Conservation (phyloP, 768 basidiomycete genomes). For the Gymnopilus junonius region DNA sequence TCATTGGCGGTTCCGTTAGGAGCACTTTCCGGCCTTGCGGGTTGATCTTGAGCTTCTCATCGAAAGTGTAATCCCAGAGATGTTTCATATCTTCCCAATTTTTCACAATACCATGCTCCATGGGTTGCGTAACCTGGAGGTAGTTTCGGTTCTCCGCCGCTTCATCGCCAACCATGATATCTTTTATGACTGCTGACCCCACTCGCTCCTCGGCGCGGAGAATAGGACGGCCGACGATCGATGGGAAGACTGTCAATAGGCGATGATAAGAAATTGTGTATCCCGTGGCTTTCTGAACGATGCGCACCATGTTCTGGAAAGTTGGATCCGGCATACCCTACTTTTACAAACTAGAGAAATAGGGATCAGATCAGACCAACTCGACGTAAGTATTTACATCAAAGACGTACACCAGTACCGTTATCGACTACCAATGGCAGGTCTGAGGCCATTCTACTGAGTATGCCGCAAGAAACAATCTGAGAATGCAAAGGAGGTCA, state of each 20-base stretch:
- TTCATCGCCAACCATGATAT: constrained; percentile 98
- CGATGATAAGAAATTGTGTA: neutral
- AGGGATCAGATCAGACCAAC: constrained; percentile 5
- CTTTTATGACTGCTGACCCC: constrained; percentile 84
- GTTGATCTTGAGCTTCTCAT: constrained; percentile 92
- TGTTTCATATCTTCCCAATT: constrained; percentile 99
- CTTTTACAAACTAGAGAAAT: constrained; percentile 78
- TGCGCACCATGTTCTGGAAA: constrained; percentile 89
- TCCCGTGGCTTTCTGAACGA: neutral
- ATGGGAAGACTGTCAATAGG: constrained; percentile 79
- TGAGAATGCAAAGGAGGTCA: neutral
- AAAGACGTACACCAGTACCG: constrained; percentile 76
- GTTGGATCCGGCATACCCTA: constrained; percentile 90
- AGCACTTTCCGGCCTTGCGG: constrained; percentile 87
- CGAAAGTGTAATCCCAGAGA: constrained; percentile 98
- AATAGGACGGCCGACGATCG: constrained; percentile 96
- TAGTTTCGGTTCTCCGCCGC: constrained; percentile 93
- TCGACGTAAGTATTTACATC: neutral
- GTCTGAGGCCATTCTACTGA: constrained; percentile 46
- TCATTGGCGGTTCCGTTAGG: constrained; percentile 99
- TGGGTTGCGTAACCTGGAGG: constrained; percentile 95
- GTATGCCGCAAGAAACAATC: constrained; percentile 21
- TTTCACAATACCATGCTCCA: constrained; percentile 98
- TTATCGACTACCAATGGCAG: constrained; percentile 83
- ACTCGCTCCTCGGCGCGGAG: constrained; percentile 96